A percentile compares a stretch with the other conserved stretches of the same genome.
These are phyloP conservation scores for Saksenaea vasiformis DNA, from an alignment of 371 early-diverging fungal species.

Conservation along the genomic window DNA sequence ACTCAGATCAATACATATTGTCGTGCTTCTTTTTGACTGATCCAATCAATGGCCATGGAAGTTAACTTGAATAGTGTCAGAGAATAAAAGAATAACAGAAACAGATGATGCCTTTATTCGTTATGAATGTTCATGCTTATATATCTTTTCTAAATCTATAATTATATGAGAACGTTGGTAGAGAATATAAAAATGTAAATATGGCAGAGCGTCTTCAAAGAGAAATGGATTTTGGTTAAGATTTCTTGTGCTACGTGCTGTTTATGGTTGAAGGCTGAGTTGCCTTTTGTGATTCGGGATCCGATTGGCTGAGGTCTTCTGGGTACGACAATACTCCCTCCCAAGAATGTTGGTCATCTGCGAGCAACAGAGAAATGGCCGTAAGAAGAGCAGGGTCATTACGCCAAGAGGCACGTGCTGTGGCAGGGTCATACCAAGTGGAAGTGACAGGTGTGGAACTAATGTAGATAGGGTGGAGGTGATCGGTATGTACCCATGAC, in stretches of 20 bases:
- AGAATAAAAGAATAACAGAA: background rate
- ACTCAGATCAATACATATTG: no score
- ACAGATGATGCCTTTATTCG: no score
- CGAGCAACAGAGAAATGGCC: background rate
- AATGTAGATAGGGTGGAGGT: background rate
- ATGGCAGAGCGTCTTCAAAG: no score
- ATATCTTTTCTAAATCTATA: no score
- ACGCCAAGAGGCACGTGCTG: background rate
- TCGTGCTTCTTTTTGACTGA: background rate
- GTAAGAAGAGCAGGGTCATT: background rate
- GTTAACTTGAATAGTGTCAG: background rate
- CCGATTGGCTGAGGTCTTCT: no score
- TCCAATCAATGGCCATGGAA: background rate
- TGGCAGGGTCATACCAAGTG: background rate
- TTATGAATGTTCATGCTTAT: no score
- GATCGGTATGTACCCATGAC: slow-evolving; percentile 4
- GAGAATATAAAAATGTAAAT: no score
- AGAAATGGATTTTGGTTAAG: no score
- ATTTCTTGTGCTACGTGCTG: no score
- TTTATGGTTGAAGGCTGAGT: no score
- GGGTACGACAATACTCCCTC: background rate
- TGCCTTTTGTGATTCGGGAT: no score
- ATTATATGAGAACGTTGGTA: no score
- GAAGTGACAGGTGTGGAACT: background rate
- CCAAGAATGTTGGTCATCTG: background rate